A percentile compares a stretch with the other conserved stretches of the same genome.
These are phyloP conservation scores for Cytospora piceicola DNA, from an alignment of 2,329 filamentous ascomycete species.

Conservation along the genomic window DNA sequence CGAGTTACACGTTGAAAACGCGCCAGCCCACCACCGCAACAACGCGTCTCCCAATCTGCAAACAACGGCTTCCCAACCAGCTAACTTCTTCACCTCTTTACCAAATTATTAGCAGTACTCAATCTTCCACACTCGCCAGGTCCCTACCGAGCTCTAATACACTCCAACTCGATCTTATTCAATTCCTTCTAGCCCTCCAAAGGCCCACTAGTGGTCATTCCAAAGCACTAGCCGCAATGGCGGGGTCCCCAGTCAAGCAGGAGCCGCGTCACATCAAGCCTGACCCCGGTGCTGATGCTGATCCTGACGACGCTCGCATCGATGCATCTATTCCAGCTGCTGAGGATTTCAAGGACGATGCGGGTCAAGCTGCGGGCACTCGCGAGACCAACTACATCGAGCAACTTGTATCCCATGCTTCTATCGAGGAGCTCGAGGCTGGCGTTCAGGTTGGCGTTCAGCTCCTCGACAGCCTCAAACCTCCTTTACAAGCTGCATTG, in stretches of 20 bases:
- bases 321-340: not conserved
- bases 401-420: conserved; percentile 32
- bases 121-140: not conserved
- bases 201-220: not conserved
- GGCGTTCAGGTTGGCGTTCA: conserved; percentile 33
- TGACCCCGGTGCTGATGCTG: not conserved
- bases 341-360: not conserved
- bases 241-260: not conserved
- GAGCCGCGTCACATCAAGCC: not conserved
- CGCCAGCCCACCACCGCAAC: not conserved
- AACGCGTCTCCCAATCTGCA: not conserved
- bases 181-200: not conserved
- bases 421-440: conserved; percentile 34
- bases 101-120: not conserved
- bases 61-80: no score
- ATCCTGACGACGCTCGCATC: not conserved
- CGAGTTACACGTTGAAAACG: not conserved
- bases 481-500: conserved; percentile 27
- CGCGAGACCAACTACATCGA: conserved; percentile 27
- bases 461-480: conserved; percentile 34
- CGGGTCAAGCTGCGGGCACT: not conserved
- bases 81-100: not conserved
- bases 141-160: not conserved
- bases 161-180: not conserved
- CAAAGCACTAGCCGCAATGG: not conserved